Evolutionary conservation across 345 rosid genomes (phyloP).

Genomic region (Euphorbia lathyris): DNA sequence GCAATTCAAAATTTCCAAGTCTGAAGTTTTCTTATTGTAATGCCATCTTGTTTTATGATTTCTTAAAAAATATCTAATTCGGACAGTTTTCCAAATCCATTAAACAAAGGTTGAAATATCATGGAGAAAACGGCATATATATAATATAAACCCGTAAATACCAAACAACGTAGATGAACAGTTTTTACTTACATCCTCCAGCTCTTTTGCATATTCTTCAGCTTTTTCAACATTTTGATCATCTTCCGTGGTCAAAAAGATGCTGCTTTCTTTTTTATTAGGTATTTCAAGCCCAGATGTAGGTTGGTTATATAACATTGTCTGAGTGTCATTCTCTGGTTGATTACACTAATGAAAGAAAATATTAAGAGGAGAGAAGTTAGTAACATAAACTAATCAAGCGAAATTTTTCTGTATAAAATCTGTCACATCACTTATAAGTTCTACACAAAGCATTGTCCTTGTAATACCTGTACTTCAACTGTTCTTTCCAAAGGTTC

Average conservation of each 20-base stretch:
- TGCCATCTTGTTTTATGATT: no score
- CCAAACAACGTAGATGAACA: background rate
- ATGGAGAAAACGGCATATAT: background rate
- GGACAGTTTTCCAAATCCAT: no score
- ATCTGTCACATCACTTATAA: conserved; percentile 8
- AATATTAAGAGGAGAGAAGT: conserved; percentile 12
- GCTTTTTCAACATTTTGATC: conserved; percentile 62
- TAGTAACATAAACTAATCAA: background rate
- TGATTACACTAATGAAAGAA: conserved; percentile 34
- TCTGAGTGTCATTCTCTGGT: conserved; percentile 24
- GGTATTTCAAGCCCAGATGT: conserved; percentile 28
- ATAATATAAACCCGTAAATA: background rate
- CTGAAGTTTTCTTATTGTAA: no score
- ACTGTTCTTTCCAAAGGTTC: conserved; percentile 29
- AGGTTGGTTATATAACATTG: conserved; percentile 23
- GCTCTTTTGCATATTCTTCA: conserved; percentile 74
- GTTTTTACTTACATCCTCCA: conserved; percentile 64
- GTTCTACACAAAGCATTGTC: conserved; percentile 7
- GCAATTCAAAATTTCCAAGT: no score
- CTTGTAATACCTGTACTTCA: conserved; percentile 43
- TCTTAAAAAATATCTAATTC: no score
- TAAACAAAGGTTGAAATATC: background rate
- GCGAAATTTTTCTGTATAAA: background rate
- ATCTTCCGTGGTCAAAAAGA: conserved; percentile 36
- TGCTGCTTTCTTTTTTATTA: conserved; percentile 40